Evolutionary conservation across 768 basidiomycete genomes (phyloP).

Genomic region (Stropharia rugosoannulata): DNA sequence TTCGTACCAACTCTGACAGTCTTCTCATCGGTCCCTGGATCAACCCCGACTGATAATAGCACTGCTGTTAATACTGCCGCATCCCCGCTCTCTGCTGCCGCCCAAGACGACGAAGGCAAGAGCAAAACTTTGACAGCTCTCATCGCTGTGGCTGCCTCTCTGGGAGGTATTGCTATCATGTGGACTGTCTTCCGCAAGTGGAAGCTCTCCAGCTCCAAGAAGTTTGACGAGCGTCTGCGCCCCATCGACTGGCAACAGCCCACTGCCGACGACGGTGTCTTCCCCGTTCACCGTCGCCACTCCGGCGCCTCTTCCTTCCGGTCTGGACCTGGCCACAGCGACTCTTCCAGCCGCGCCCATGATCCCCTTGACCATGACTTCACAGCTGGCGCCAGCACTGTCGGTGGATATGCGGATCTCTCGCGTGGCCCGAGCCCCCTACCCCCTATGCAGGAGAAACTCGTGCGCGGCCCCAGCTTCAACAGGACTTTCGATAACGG

Average conservation of each 20-base stretch:
- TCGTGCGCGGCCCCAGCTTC: slow-evolving; percentile 47
- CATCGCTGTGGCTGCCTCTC: slow-evolving; percentile 64
- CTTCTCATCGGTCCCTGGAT: slow-evolving; percentile 11
- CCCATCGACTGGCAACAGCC: slow-evolving; percentile 90
- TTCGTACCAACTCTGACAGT: slow-evolving; percentile 17
- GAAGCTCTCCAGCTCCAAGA: slow-evolving; percentile 80
- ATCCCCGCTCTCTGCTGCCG: slow-evolving; percentile 21
- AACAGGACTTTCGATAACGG: slow-evolving; percentile 52
- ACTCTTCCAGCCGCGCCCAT: slow-evolving; percentile 6
- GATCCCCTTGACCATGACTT: slow-evolving; percentile 12
- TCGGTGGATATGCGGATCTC: slow-evolving; percentile 82
- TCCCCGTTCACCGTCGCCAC: slow-evolving; percentile 50
- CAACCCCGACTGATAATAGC: slow-evolving; percentile 23
- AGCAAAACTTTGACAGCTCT: slow-evolving; percentile 57
- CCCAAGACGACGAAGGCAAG: slow-evolving; percentile 23
- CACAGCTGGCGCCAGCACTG: slow-evolving; percentile 45
- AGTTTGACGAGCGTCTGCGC: slow-evolving; percentile 81
- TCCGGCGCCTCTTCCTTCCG: slow-evolving; percentile 74
- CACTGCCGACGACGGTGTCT: slow-evolving; percentile 41
- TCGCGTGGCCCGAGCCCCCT: slow-evolving; percentile 72
- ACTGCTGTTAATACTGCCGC: slow-evolving; percentile 21
- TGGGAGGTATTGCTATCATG: slow-evolving; percentile 69
- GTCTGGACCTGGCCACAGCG: slow-evolving; percentile 44
- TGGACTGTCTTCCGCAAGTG: slow-evolving; percentile 94
- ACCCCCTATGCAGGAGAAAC: slow-evolving; percentile 58